Evolutionary conservation across 148 eudicot genomes (phyloP).

Genomic region (Beta vulgaris): DNA sequence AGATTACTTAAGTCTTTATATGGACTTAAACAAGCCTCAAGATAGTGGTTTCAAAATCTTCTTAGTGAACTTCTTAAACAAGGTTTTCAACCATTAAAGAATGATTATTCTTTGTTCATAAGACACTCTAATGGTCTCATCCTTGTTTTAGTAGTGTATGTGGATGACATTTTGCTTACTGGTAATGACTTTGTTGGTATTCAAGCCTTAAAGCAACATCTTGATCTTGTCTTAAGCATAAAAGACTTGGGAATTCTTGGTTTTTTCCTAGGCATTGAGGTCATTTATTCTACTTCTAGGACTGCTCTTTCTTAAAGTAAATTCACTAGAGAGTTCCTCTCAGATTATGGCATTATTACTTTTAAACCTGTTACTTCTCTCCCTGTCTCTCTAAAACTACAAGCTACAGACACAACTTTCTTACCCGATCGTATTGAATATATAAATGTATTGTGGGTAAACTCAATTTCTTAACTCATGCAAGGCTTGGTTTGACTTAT

Average conservation of each 20-base stretch:
- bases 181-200: neutral
- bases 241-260: neutral
- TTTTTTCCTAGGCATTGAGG: neutral
- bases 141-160: neutral
- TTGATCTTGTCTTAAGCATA: neutral
- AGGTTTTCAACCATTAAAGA: neutral
- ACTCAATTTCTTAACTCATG: neutral
- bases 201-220: neutral
- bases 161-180: neutral
- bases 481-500: neutral
- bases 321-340: neutral
- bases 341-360: neutral
- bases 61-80: neutral
- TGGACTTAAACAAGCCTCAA: neutral
- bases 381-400: neutral
- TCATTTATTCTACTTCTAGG: neutral
- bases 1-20: neutral
- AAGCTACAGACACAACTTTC: no score
- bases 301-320: neutral
- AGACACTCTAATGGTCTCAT: neutral
- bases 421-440: no score
- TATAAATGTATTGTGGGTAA: neutral
- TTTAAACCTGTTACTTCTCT: neutral
- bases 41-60: neutral
- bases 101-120: neutral